Conservation (phyloP, 495 filamentous ascomycete genomes). For the Hypoxylon rickii region DNA sequence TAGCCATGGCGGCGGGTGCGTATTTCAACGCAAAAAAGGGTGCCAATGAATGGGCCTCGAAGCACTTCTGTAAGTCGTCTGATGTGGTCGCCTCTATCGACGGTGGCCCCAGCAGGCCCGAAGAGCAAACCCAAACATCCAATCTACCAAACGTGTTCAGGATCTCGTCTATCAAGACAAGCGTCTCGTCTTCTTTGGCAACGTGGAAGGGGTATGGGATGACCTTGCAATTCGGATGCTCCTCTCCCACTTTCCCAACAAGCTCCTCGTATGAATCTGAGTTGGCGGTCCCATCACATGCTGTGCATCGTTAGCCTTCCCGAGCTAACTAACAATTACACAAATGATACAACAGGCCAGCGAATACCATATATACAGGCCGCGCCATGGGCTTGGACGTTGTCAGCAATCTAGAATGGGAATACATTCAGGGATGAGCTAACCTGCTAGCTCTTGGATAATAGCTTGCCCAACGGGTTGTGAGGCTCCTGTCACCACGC, state of each 20-base stretch:
- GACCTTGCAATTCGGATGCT: conserved; percentile 57
- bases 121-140: conserved; percentile 63
- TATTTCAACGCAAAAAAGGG: conserved; percentile 68
- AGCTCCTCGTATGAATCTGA: conserved; percentile 32
- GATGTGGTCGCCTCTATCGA: conserved; percentile 60
- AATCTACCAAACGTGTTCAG: conserved; percentile 62
- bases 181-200: conserved; percentile 61
- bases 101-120: conserved; percentile 59
- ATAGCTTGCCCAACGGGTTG: conserved; percentile 64
- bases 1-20: conserved; percentile 64
- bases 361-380: conserved; percentile 67
- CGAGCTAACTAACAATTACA: background rate
- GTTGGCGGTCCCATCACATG: conserved; percentile 39
- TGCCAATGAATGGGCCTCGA: conserved; percentile 61
- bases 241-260: conserved; percentile 41
- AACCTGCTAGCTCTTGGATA: conserved; percentile 59
- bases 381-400: conserved; percentile 58
- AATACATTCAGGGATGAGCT: conserved; percentile 13
- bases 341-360: too few relatives aligned
- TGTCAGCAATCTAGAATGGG: conserved; percentile 4
- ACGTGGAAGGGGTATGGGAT: conserved; percentile 62
- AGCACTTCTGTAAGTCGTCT: conserved; percentile 55
- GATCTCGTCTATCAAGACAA: conserved; percentile 64
- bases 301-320: conserved; percentile 14
- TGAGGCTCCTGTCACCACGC: conserved; percentile 63